phyloP scores from a whole-genome alignment of 192 early-diverging fungal genomes.

The Helicostylum pulchrum region DNA sequence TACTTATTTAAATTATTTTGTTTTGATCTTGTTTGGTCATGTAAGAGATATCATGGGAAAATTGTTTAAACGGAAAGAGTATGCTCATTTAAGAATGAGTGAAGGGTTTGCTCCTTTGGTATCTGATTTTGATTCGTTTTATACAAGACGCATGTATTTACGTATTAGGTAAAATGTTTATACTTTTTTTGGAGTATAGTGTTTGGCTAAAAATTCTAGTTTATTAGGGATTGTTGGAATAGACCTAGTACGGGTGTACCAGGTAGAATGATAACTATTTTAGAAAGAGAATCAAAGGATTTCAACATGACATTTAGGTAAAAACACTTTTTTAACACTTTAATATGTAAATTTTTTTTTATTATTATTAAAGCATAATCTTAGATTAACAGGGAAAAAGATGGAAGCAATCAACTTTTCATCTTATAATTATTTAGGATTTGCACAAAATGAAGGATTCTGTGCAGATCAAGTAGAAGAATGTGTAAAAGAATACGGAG shows the following conservation, averaged over 20 bases:
- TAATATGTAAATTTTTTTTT: neutral
- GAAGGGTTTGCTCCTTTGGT: constrained; percentile 79
- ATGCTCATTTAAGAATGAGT: constrained; percentile 53
- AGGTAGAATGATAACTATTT: constrained; percentile 70
- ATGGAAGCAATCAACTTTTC: constrained; percentile 78
- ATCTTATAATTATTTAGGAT: constrained; percentile 93
- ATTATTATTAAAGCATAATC: neutral
- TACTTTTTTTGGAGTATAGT: neutral
- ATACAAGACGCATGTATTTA: constrained; percentile 77
- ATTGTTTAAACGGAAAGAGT: constrained; percentile 58
- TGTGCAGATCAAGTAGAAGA: constrained; percentile 84
- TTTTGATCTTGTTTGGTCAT: constrained; percentile 84
- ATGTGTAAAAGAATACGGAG: constrained; percentile 58
- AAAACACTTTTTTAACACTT: neutral
- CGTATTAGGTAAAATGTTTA: constrained; percentile 54
- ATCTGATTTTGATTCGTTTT: constrained; percentile 91
- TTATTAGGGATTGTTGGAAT: constrained; percentile 84
- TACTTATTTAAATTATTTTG: constrained; percentile 83
- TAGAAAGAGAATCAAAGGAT: constrained; percentile 74
- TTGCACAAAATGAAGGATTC: constrained; percentile 83
- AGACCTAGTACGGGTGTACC: constrained; percentile 86
- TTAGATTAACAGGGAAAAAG: constrained; percentile 64
- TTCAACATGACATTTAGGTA: constrained; percentile 71
- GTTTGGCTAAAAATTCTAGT: neutral
- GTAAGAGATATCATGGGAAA: constrained; percentile 79